phyloP scores from a whole-genome alignment of 2,329 filamentous ascomycete genomes.

The Colletotrichum tanaceti region DNA sequence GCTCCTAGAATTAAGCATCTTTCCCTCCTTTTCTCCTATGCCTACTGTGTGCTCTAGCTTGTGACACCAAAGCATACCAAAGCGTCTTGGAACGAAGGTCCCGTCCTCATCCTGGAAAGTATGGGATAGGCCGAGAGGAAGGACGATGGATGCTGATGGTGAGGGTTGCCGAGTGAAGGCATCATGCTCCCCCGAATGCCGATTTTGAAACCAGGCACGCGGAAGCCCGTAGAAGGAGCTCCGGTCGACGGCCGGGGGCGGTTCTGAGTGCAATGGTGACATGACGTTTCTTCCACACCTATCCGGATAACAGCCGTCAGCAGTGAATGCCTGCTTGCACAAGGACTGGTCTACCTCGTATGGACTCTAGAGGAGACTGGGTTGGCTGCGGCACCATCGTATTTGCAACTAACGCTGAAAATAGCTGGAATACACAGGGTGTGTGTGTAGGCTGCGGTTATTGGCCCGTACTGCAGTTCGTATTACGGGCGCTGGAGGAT shows the following conservation, averaged over 20 bases:
- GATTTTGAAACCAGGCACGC: slow-evolving; percentile 1
- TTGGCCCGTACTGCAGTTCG: slow-evolving; percentile 35
- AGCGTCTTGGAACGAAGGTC: neutral
- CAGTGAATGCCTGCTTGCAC: neutral
- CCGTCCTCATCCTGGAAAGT: neutral
- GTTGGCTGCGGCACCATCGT: neutral
- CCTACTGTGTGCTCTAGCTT: too few species aligned
- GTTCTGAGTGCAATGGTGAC: neutral
- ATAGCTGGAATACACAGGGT: slow-evolving; percentile 16
- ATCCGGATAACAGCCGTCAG: neutral
- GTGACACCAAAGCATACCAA: too few species aligned
- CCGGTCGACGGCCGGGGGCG: slow-evolving; percentile 13
- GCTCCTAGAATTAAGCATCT: too few species aligned
- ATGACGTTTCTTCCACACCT: too few species aligned
- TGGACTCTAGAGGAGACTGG: neutral
- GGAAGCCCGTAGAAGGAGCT: neutral
- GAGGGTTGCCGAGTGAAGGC: neutral
- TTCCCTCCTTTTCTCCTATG: too few species aligned
- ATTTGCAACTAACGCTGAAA: slow-evolving; percentile 24
- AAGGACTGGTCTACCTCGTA: too few species aligned
- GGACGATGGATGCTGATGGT: neutral
- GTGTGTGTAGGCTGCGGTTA: neutral
- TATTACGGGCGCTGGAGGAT: slow-evolving; percentile 32
- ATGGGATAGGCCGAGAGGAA: slow-evolving; percentile 2
- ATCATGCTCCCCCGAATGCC: neutral